Base-by-base conservation (phyloP, 768 basidiomycete genomes). In the Leccinum ochraceum region DNA sequence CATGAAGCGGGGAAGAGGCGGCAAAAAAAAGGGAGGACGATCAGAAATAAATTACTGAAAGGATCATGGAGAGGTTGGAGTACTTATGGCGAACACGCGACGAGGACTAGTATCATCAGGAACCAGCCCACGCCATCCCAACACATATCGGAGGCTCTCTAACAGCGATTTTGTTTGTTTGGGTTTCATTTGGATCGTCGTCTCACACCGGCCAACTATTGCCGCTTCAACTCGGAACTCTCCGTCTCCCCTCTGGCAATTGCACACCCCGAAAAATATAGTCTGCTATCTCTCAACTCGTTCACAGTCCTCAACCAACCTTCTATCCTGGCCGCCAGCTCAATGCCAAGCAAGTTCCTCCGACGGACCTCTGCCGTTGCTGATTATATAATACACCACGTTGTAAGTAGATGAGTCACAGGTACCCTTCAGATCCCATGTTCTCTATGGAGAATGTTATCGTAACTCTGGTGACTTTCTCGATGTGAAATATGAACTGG, bases 61-160 rank as follows among this genome's bases (percentile, higher is more conserved):
- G 10, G 44, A 20, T 63, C 73, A 73, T 71, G 69, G 51, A 60
- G 64, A 58, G 73, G 2, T 62, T 69, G 11, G 59, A 69, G 69
- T 74, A 73, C 65, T 67, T 74, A 60, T 74, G 49, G 26, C 24
- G 14, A 50, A 63, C 72, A 70, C 72, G 70, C 71, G 70, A 70
- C 28, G 69, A 26, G 37, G 51, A 42, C 6, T 16, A 16, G 4
- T 8, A 16, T 51, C 59, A 69, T n/a, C 42, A 60, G 58, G 61
- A 63, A 61, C 65, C 60, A 54, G 67, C 57, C 60, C 69, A 65
- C 51, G 28, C 44, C 53, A 39, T 55, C 42, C 48, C 46, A 48
- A 24, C 46, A 48, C 60, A 56, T 65, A 61, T 63, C 62, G 62
- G 67, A 57, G 62, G 60, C 62, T 60, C 66, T 53, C 69, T 65